Evolutionary conservation across 441 rosid genomes (phyloP), one percentile per base, ranked within the genome.

Genomic region (Aquilaria agallochum): DNA sequence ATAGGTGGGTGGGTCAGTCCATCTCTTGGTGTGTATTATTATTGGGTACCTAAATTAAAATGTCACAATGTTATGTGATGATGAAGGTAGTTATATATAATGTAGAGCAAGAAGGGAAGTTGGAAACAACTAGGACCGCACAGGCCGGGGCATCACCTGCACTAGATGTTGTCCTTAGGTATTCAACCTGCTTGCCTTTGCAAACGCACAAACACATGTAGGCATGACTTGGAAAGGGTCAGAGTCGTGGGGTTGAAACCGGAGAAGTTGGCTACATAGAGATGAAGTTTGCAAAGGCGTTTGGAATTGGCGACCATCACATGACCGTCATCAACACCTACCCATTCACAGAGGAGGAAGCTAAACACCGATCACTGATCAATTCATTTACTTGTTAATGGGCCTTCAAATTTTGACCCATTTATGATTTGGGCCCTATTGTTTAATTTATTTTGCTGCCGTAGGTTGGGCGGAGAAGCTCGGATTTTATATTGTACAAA

Each of bases 191-290:
- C 27, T 20, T 20, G 27, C 1, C 27, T 20, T 20, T 20, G 27
- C 27, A 20, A 20, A 20, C 27, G 1, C 27, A 20, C 27, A 20
- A 20, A 20, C 27, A 20, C 27, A 20, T 20, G 27, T 20, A 20
- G 27, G 27, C 27, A 20, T 20, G 27, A 20, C 27, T 20, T 20
- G 36, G 86, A 85, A 60, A 81, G 53, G 65, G 73, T 91, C 33
- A 94, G 92, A 7, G 65, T 82, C 0, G 89, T 83, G 11, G 94
- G 96, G 30, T 76, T 84, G 0, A 1, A 20, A 20, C 1, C 27
- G 90, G 97, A 2, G 95, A 88, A 3, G 84, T 88, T 7, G 96
- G 94, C 11, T 94, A 86, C 62, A 71, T 85, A 14, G 92, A 92
- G 4, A 83, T 90, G 42, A 90, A 84, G 61, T 80, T 87, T 59